Conservation (phyloP, 805 yeast genomes). For the Hagleromyces aurorensis region DNA sequence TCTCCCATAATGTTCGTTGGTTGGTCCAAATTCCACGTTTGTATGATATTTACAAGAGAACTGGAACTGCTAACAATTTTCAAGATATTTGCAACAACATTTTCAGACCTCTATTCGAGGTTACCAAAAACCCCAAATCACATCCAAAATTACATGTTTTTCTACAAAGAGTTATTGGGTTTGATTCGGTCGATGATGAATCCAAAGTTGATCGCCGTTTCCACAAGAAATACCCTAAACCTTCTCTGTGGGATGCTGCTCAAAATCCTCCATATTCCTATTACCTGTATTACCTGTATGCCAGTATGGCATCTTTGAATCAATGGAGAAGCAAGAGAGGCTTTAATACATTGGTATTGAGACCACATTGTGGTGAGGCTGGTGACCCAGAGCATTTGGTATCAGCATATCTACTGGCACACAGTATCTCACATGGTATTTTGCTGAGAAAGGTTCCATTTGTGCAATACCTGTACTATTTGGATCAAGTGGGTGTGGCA, state of each 20-base stretch:
- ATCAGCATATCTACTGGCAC: constrained; percentile 79
- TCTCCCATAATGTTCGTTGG: constrained; percentile 96
- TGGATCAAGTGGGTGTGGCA: constrained; percentile 94
- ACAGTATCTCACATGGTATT: constrained; percentile 94
- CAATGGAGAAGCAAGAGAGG: constrained; percentile 70
- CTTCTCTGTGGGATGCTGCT: constrained; percentile 68
- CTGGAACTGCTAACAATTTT: constrained; percentile 61
- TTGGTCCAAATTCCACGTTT: constrained; percentile 89
- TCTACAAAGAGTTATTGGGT: constrained; percentile 90
- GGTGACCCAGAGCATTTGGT: constrained; percentile 98
- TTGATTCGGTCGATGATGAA: constrained; percentile 98
- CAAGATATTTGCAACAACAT: constrained; percentile 71
- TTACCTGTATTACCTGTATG: constrained; percentile 80
- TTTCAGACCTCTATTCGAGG: constrained; percentile 86
- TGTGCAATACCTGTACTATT: constrained; percentile 84
- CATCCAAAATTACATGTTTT: constrained; percentile 91
- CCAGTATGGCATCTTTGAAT: constrained; percentile 81
- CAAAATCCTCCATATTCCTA: constrained; percentile 97
- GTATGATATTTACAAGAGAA: constrained; percentile 78
- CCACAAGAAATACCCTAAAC: constrained; percentile 78
- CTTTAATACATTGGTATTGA: constrained; percentile 81
- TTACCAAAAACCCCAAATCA: constrained; percentile 69
- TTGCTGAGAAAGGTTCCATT: constrained; percentile 88
- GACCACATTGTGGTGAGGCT: constrained; percentile 99
- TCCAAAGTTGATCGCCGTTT: constrained; percentile 81